These are phyloP conservation scores for Athelia psychrophila DNA, from an alignment of 1,284 basidiomycete genomes.

Conservation along the genomic window DNA sequence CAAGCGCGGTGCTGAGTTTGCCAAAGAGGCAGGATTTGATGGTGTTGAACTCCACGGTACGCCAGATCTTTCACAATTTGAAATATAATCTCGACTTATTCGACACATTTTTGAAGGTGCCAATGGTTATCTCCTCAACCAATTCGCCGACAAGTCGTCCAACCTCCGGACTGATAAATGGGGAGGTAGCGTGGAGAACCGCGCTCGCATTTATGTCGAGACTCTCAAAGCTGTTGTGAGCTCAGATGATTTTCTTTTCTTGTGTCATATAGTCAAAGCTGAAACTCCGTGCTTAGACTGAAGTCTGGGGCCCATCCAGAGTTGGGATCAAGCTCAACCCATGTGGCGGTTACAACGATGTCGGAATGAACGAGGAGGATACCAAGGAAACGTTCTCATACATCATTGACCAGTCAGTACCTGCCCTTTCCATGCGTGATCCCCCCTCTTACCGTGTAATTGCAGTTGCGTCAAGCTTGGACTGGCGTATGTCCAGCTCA, in stretches of 20 bases:
- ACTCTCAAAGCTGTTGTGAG: slow-evolving; percentile 22
- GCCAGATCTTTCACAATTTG: not conserved
- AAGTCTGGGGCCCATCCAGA: slow-evolving; percentile 8
- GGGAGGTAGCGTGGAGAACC: slow-evolving; percentile 41
- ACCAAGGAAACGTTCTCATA: slow-evolving; percentile 10
- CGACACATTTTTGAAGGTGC: slow-evolving; percentile 10
- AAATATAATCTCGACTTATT: not conserved
- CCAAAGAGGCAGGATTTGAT: slow-evolving; percentile 44
- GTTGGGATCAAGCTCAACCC: slow-evolving; percentile 37
- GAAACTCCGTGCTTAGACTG: too few relatives aligned
- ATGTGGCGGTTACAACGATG: slow-evolving; percentile 13
- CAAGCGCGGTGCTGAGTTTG: slow-evolving; percentile 32
- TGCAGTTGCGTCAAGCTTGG: slow-evolving; percentile 6
- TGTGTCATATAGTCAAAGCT: too few relatives aligned
- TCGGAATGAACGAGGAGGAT: slow-evolving; percentile 10
- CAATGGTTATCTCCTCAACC: slow-evolving; percentile 14
- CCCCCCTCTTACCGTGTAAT: not conserved
- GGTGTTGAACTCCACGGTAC: slow-evolving; percentile 9
- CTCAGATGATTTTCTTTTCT: too few relatives aligned
- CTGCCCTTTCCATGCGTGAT: not conserved
- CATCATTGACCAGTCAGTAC: slow-evolving; percentile 3
- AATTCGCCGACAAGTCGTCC: slow-evolving; percentile 15
- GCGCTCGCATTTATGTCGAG: slow-evolving; percentile 36
- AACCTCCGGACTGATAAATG: slow-evolving; percentile 45
- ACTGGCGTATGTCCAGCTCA: slow-evolving; percentile 15